Evolutionary conservation across 441 rosid genomes (phyloP).

Genomic region (Monsonia emarginata): DNA sequence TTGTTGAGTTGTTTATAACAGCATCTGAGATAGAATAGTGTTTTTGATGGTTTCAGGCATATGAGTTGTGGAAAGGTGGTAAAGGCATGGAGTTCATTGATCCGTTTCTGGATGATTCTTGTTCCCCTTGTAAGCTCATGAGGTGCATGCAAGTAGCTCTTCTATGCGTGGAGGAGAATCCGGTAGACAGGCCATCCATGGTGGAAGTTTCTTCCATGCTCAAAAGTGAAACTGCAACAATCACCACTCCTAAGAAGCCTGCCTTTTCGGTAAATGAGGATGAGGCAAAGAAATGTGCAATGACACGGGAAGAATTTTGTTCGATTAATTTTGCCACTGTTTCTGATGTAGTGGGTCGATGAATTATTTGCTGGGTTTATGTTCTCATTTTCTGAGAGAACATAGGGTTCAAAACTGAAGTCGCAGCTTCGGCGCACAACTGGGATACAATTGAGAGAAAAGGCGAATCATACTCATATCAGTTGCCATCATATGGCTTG

Average conservation of each 20-base stretch:
- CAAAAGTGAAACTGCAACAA: background rate
- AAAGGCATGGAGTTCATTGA: conserved; percentile 13
- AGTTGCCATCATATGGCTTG: no score
- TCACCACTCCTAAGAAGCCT: conserved; percentile 12
- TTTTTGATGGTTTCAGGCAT: conserved; percentile 8
- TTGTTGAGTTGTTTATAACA: background rate
- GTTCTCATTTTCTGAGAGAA: no score
- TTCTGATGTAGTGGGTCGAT: background rate
- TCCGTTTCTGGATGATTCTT: conserved; percentile 8
- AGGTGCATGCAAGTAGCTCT: conserved; percentile 19
- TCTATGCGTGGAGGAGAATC: conserved; percentile 11
- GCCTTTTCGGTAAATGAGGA: conserved; percentile 5
- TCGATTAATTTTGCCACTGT: background rate
- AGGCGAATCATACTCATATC: no score
- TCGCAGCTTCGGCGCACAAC: no score
- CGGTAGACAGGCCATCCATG: conserved; percentile 15
- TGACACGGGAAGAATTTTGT: background rate
- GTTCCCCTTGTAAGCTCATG: background rate
- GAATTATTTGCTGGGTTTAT: background rate
- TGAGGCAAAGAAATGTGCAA: background rate
- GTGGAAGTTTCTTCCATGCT: conserved; percentile 5
- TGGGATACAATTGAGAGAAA: no score
- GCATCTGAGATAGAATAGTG: background rate
- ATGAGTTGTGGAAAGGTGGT: conserved; percentile 16
- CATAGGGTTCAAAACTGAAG: no score